Base-by-base conservation (phyloP, 192 early-diverging fungal species). In the Polychytrium aggregatum region DNA sequence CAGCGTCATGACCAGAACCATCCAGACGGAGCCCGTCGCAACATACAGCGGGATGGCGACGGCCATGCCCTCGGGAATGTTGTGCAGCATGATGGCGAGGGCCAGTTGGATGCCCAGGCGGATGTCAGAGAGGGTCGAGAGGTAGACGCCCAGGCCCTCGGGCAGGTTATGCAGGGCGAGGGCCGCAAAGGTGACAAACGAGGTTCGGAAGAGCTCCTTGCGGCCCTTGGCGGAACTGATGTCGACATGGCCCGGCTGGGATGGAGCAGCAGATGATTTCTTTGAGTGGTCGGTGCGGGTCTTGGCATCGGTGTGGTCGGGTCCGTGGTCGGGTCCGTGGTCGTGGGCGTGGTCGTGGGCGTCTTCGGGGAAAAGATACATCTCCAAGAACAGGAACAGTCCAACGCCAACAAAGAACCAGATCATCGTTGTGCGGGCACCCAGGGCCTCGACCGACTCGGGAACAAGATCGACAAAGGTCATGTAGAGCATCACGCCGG, bases 21-120 rank as follows among this genome's bases (percentile, higher is more conserved):
- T 34, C 14, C 37, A 47, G 21, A 57, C 57, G 0, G 57, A 57
- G 8, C 48, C 42, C n/a, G 68, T 63, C 10, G 68, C 62, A 8
- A 68, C 72, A 36, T 67, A 71, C 14, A 75, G 46, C 9, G 72
- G 72, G 31, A 75, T 68, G n/a, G 68, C 72, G 18, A 75, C 68
- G 6, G 72, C 72, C 72, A 75, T 75, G 18, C 72, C 72, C 46
- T 75, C 72, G 16, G 62, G 68, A 41, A 68, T 65, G 47, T 75
- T 75, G 59, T 75, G 68, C 27, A 75, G 52, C 7, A 67, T 40
- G 45, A 75, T 75, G 25, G 72, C 72, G 9, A 65, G 52, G 5
- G 68, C 63, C 1, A 75, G 58, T 56, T 75, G 68, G 1, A 60
- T 37, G 8, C 72, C 71, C 18, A 70, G 58, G 3, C 62, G 52